A percentile compares a stretch with the other conserved stretches of the same genome.
Conservation (phyloP, 805 yeast genomes). For the Komagataella ulmi region DNA sequence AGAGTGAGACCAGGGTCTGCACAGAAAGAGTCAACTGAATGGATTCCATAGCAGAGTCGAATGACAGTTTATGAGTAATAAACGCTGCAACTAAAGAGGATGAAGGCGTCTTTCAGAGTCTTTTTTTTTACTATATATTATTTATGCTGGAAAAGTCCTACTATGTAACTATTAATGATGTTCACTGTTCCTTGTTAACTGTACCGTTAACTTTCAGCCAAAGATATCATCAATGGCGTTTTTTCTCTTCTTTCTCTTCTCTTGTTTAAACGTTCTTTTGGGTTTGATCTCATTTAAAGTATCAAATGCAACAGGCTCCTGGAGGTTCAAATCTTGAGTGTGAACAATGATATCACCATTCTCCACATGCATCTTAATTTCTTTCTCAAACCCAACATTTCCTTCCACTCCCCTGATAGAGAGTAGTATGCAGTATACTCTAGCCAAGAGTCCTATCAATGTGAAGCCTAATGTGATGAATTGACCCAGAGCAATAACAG, state of each 20-base stretch:
- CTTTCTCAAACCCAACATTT: slow-evolving; percentile 1
- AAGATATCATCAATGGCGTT: slow-evolving; percentile 68
- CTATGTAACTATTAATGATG: neutral
- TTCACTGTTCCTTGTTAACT: neutral
- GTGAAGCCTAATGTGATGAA: slow-evolving; percentile 64
- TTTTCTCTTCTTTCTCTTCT: slow-evolving; percentile 32
- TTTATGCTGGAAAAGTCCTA: neutral
- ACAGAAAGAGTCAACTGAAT: neutral
- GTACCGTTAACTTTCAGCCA: slow-evolving; percentile 22
- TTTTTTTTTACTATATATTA: neutral
- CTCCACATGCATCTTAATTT: slow-evolving; percentile 9
- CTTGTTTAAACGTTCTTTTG: slow-evolving; percentile 11
- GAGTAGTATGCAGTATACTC: slow-evolving; percentile 18
- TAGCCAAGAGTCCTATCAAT: slow-evolving; percentile 41
- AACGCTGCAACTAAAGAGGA: neutral
- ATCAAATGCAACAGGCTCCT: slow-evolving; percentile 4
- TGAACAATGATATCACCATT: slow-evolving; percentile 2
- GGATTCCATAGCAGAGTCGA: neutral
- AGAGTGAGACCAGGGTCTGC: neutral
- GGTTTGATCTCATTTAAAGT: slow-evolving; percentile 3
- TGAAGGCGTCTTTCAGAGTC: neutral
- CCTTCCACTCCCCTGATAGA: slow-evolving; percentile 10
- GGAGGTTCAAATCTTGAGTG: slow-evolving; percentile 2
- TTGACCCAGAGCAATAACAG: slow-evolving; percentile 63
- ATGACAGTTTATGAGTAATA: neutral